Conservation (phyloP, 495 filamentous ascomycete genomes). For the Poronia punctata region DNA sequence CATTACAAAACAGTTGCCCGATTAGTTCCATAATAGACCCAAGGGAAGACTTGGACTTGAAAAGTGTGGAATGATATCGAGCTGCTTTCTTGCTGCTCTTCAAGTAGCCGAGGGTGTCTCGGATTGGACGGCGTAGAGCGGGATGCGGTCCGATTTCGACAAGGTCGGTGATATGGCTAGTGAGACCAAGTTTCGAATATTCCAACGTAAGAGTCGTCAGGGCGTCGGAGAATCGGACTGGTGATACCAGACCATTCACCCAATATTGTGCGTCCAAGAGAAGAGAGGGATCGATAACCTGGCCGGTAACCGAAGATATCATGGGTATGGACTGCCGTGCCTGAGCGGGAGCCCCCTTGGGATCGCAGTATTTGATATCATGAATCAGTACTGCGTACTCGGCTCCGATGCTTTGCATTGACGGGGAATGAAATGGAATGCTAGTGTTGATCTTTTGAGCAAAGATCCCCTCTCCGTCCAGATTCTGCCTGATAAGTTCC, state of each 20-base stretch:
- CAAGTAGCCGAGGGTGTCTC: conserved; percentile 30
- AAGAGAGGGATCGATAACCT: conserved; percentile 8
- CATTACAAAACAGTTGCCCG: conserved; percentile 26
- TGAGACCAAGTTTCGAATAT: conserved; percentile 1
- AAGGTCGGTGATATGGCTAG: conserved; percentile 16
- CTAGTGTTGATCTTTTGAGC: conserved; percentile 33
- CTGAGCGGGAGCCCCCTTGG: conserved; percentile 6
- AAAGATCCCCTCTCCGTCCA: conserved; percentile 35
- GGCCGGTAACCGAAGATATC: conserved; percentile 25
- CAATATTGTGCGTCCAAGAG: conserved; percentile 23
- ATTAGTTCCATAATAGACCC: conserved; percentile 20
- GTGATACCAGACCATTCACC: conserved; percentile 34
- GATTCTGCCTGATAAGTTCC: conserved; percentile 20
- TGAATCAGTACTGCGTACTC: conserved; percentile 29
- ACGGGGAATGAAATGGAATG: conserved; percentile 37
- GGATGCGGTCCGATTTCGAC: conserved; percentile 56
- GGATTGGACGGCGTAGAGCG: conserved; percentile 42
- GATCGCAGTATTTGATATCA: neutral
- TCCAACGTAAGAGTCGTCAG: conserved; percentile 10
- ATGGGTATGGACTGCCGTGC: conserved; percentile 20
- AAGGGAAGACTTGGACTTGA: no score
- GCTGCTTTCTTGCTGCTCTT: conserved; percentile 6
- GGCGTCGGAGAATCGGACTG: conserved; percentile 34
- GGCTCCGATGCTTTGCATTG: conserved; percentile 31
- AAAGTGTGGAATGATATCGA: no score